These are phyloP conservation scores for Pleurotus citrinopileatus DNA, from an alignment of 768 basidiomycete genomes.

Conservation along the genomic window DNA sequence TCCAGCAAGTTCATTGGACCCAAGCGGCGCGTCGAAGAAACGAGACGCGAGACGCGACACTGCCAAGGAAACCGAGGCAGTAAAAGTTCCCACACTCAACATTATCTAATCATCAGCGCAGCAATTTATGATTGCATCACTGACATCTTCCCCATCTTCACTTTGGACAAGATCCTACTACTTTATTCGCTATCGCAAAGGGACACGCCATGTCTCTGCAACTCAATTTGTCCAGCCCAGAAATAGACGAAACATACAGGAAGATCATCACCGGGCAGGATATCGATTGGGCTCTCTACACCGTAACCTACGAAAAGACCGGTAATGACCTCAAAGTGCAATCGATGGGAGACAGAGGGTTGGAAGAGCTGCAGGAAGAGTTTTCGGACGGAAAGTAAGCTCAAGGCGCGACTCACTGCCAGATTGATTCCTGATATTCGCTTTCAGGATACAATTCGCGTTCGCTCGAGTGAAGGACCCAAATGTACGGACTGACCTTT, in stretches of 20 bases:
- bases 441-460: constrained; percentile 85
- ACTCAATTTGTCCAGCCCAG: constrained; percentile 72
- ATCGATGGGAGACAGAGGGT: constrained; percentile 77
- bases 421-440: constrained; percentile 7
- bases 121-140: no score
- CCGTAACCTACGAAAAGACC: constrained; percentile 62
- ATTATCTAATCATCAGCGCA: no score
- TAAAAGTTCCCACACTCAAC: no score
- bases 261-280: constrained; percentile 63
- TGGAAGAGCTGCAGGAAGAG: constrained; percentile 91
- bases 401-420: constrained; percentile 9
- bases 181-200: no score
- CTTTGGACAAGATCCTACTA: no score
- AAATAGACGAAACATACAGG: constrained; percentile 72
- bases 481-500: constrained; percentile 50
- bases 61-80: no score
- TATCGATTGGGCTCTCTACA: constrained; percentile 78
- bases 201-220: constrained; percentile 64
- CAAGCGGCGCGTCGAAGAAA: no score
- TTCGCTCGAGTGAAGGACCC: constrained; percentile 84
- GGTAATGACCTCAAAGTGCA: constrained; percentile 89
- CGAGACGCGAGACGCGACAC: no score
- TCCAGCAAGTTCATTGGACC: no score
- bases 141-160: no score
- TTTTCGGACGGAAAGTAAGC: constrained; percentile 89